Base-by-base conservation (phyloP, 1,284 basidiomycete genomes). In the Meripilus lineatus region DNA sequence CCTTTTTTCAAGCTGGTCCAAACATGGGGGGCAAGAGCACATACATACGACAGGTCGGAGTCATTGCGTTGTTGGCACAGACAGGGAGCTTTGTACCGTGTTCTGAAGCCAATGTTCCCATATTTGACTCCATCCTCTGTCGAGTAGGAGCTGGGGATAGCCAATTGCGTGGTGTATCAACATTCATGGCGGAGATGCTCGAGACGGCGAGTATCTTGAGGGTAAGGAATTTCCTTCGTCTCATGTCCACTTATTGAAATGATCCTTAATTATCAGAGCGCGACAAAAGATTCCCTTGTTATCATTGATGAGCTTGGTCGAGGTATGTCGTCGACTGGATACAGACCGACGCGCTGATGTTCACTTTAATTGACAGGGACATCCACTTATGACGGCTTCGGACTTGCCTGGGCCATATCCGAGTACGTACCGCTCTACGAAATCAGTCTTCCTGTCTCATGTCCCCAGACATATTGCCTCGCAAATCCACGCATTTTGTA, bases 161-260 rank as follows among this genome's bases (percentile, higher is more conserved):
- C 63, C 94, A 98, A 63, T 71, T 98, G 34, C 98, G 98, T 65
- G 96, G 95, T 14, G 91, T 99, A 3, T 96, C 92, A 23, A 99
- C 96, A 0, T 99, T 99, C 63, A 99, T 99, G 95, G 93, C 94
- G 3, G 96, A 99, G 68, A 99, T 99, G 96, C 74, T 95, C 10
- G 92, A 95, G 65, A 99, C 94, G 0, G 94, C 96, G 0, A 93
- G 92, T 0, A 99, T 99, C 57, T 75, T 99, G 37, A 80, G 89
- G 58, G 90, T 92, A 43, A 25, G 79, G 65, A 13, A 20, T 21
- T 37, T 4, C 36, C 1, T 38, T 8, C 14, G 34, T 14, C 10
- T 40, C 5, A 20, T 30, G 13, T 21, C 24, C 17, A 8, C 13
- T 24, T 25, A 15, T 10, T 3, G 13, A 14, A 22, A 15, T 47